A percentile compares a stretch with the other conserved stretches of the same genome.
Evolutionary conservation across 371 early-diverging fungal genomes (phyloP).

Genomic region (Lichtheimia ramosa): DNA sequence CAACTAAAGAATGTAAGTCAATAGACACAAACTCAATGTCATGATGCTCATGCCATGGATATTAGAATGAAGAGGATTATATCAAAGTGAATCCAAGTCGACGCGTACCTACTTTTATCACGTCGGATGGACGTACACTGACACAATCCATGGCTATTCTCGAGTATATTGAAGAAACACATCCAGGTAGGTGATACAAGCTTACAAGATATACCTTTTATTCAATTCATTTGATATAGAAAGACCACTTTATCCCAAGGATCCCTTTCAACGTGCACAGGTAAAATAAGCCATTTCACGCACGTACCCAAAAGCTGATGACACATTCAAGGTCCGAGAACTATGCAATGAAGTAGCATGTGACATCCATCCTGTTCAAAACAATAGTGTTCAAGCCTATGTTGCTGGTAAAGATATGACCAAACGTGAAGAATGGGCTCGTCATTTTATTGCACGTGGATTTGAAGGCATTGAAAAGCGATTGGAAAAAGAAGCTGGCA

Average conservation of each 20-base stretch:
- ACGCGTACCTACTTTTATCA: slow-evolving; percentile 70
- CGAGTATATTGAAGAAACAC: slow-evolving; percentile 85
- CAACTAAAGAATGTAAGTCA: slow-evolving; percentile 72
- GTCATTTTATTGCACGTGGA: slow-evolving; percentile 58
- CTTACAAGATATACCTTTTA: too few species aligned
- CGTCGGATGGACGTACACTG: slow-evolving; percentile 54
- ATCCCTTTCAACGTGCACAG: slow-evolving; percentile 62
- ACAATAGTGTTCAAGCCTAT: slow-evolving; percentile 70
- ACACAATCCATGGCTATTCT: slow-evolving; percentile 81
- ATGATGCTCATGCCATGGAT: background rate
- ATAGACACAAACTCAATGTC: background rate
- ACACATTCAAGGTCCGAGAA: slow-evolving; percentile 37
- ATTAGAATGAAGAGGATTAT: slow-evolving; percentile 49
- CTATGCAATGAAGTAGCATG: slow-evolving; percentile 71
- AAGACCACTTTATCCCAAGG: slow-evolving; percentile 76
- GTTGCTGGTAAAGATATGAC: slow-evolving; percentile 50
- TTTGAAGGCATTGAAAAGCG: slow-evolving; percentile 31
- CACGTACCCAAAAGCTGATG: too few species aligned
- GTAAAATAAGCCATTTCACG: slow-evolving; percentile 37
- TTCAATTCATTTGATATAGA: slow-evolving; percentile 6
- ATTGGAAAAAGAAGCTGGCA: slow-evolving; percentile 47
- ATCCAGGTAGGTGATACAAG: slow-evolving; percentile 45
- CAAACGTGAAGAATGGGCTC: slow-evolving; percentile 66
- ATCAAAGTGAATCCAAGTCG: slow-evolving; percentile 63
- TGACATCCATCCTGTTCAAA: slow-evolving; percentile 92